Base-by-base conservation (phyloP, 495 filamentous ascomycete genomes). In the Penicillium coffeae region DNA sequence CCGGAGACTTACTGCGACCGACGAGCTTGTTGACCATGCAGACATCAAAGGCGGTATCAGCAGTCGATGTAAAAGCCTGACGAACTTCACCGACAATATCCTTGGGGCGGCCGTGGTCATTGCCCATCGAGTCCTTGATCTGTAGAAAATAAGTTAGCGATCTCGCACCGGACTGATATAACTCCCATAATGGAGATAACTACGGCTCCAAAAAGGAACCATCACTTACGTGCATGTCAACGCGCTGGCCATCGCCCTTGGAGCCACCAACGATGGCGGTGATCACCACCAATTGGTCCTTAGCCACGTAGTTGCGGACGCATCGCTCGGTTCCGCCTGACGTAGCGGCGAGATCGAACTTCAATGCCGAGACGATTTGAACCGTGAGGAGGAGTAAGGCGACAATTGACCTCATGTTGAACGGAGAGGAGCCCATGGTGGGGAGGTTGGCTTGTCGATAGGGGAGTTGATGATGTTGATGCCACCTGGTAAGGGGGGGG, bases 231-330 rank as follows among this genome's bases (percentile, higher is more conserved):
- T 95, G 88, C 81, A 97, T 95, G 63, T 96, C 95, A 40, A 98
- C 82, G 55, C 78, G 69, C 81, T 95, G 90, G 9, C 93, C 93
- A 75, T 97, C 93, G 36, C 94, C 93, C 70, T 85, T 89, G 25
- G 76, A 68, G 12, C 93, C 93, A 63, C 83, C 78, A 12, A 95
- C 81, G 44, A 84, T 95, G 44, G 92, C 87, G 30, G 93, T 97
- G n/a, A 98, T 93, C 5, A 97, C 91, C n/a, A 98, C 93, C 50
- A 98, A 75, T 45, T 92, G 94, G 65, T 96, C 90, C 68, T 84
- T 88, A 42, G 83, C 75, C 47, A 96, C 92, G 65, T 96, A 97
- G 72, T 98, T 98, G 59, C 94, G 84, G 68, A 98, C 89, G 74
- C 93, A 98, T 79, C 94, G 80, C 65, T 88, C 84, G 44, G 81